Percentiles rank a stretch among this genome's conserved stretches.
Evolutionary conservation across 108 stramenopile genomes (phyloP).

Genomic region (Craspedostauros australis): DNA sequence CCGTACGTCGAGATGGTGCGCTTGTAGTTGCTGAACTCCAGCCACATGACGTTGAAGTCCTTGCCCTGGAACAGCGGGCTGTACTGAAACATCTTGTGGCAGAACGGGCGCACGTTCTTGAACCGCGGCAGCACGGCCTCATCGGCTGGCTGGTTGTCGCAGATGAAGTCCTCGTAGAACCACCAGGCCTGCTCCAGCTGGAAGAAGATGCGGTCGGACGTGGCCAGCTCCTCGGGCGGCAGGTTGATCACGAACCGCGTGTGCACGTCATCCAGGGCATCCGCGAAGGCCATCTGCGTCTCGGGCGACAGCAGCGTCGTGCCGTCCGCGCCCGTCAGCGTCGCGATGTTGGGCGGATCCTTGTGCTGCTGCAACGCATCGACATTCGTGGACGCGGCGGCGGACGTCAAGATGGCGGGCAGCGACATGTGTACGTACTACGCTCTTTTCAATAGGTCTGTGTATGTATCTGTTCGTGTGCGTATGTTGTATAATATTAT

Average conservation of each 20-base stretch:
- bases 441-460: too few relatives aligned
- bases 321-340: too few relatives aligned
- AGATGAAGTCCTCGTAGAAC: constrained; percentile 87
- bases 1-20: constrained; percentile 79
- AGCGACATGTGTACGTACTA: too few relatives aligned
- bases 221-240: constrained; percentile 65
- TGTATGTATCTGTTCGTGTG: too few relatives aligned
- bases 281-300: constrained; percentile 58
- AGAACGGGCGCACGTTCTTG: constrained; percentile 62
- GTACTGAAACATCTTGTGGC: constrained; percentile 58
- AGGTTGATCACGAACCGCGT: constrained; percentile 83
- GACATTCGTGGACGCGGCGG: too few relatives aligned
- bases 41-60: constrained; percentile 62
- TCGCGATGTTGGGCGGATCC: too few relatives aligned
- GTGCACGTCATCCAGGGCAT: constrained; percentile 86
- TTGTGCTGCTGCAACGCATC: too few relatives aligned
- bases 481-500: too few relatives aligned
- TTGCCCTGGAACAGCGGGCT: constrained; percentile 47
- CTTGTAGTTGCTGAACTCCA: constrained; percentile 65
- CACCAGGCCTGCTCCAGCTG: constrained; percentile 91
- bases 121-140: constrained; percentile 45
- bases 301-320: too few relatives aligned
- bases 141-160: constrained; percentile 32
- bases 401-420: too few relatives aligned
- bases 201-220: constrained; percentile 79